A percentile compares a stretch with the other conserved stretches of the same genome.
Conservation (phyloP, 176 grass and related monocot genomes). For the Raddia distichophylla region DNA sequence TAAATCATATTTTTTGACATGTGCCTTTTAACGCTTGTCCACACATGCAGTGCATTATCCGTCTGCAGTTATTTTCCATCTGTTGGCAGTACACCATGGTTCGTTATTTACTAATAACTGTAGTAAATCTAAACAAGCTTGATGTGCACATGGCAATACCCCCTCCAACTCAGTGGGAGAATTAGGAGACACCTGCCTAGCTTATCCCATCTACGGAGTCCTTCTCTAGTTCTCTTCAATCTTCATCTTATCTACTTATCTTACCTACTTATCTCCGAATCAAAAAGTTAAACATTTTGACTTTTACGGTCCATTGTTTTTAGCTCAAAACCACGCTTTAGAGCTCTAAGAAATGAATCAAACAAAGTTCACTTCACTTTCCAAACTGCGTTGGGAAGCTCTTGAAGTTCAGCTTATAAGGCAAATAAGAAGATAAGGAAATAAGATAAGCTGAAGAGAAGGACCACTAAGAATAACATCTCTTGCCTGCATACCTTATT, state of each 20-base stretch:
- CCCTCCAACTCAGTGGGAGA: background rate
- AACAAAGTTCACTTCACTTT: too few species aligned
- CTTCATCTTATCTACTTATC: too few species aligned
- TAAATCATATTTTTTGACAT: background rate
- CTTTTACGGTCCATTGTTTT: too few species aligned
- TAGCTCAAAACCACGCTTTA: too few species aligned
- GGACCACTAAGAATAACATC: background rate
- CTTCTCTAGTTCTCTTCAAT: too few species aligned
- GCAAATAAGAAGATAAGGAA: too few species aligned
- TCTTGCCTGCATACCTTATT: background rate
- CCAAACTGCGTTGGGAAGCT: too few species aligned
- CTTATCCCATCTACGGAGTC: background rate
- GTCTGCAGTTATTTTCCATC: constrained; percentile 3
- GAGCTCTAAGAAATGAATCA: too few species aligned
- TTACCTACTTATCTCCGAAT: too few species aligned
- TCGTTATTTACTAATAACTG: background rate
- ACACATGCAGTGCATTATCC: background rate
- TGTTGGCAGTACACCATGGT: background rate
- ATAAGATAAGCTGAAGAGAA: too few species aligned
- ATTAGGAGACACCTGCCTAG: background rate
- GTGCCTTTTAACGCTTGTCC: background rate
- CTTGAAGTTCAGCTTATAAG: too few species aligned
- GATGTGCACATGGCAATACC: background rate
- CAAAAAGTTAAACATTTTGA: too few species aligned
- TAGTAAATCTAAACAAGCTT: background rate